phyloP scores from a whole-genome alignment of 1,284 basidiomycete species.

The Cutaneotrichosporon sp. region DNA sequence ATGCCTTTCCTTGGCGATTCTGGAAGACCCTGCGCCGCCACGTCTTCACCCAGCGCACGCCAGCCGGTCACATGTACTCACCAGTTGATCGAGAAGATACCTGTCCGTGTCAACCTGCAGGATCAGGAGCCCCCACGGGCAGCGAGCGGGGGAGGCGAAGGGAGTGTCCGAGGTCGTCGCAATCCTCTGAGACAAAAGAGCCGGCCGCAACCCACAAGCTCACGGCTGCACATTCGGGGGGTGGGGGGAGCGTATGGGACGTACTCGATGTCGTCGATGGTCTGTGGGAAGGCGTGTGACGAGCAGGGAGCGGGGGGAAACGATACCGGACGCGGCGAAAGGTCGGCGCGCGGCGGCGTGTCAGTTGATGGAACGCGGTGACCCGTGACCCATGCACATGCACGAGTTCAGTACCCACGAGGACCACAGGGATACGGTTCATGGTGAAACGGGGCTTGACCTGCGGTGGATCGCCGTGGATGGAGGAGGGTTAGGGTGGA shows the following conservation, averaged over 20 bases:
- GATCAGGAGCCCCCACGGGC: background rate
- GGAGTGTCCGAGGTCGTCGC: background rate
- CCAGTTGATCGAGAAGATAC: slow-evolving; percentile 50
- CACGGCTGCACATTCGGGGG: too few relatives aligned
- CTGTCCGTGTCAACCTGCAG: slow-evolving; percentile 20
- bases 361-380: background rate
- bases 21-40: background rate
- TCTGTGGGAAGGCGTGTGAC: slow-evolving; percentile 2
- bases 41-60: background rate
- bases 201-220: too few relatives aligned
- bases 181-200: background rate
- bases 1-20: background rate
- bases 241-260: background rate
- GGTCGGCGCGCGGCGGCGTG: slow-evolving; percentile 2
- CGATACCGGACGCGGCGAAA: background rate
- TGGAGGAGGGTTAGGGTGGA: background rate
- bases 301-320: background rate
- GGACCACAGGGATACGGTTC: slow-evolving; percentile 15
- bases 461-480: background rate
- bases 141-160: background rate
- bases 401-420: slow-evolving; percentile 7
- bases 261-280: slow-evolving; percentile 28
- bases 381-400: background rate
- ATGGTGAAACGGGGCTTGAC: slow-evolving; percentile 1
- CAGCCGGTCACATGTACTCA: slow-evolving; percentile 16